Base-by-base conservation (phyloP, 129 eudicot genomes). In the Flaveria brownii region DNA sequence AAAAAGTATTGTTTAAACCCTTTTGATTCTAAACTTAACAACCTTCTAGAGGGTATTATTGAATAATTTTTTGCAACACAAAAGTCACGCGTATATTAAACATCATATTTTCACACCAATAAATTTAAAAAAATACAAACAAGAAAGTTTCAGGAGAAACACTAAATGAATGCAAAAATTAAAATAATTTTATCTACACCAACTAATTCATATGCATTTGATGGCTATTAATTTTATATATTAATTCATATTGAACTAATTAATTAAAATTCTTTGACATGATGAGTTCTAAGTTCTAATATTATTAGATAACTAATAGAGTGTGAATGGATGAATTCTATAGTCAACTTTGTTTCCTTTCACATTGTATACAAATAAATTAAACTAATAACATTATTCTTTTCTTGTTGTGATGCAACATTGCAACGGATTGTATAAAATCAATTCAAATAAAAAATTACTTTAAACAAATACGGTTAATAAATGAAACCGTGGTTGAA, bases 141-240 rank as follows among this genome's bases (percentile, higher is more conserved):
- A 75, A 60, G 47, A 10, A 9, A 46, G 71, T 62, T 75, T 75
- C 9, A 43, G 70, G 56, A 61, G 33, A 28, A 47, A 74, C 71
- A 45, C 71, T 45, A 45, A 25, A 74, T 61, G 78, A 25, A 16
- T 61, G 71, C 61, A 74, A 61, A 74, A 4, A 61, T 25, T 72
- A 72, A 60, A 54, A 72, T 15, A 52, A 36, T 22, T 51, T 72
- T 16, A 74, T 70, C 78, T 61, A 61, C 25, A 61, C 70, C 70
- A 23, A 26, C 25, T 61, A 61, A 9, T 45, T 74, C 71, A 74
- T 74, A 45, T 23, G 30, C 47, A 75, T 62, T 26, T 57, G 11
- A 33, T 75, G 79, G 36, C 77, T 56, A 18, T 36, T 30, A 33
- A 9, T 26, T 7, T 14, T 2, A 22, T 45, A 26, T 61, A 45